Conservation (phyloP, 345 rosid genomes). For the Geranium rotundifolium region DNA sequence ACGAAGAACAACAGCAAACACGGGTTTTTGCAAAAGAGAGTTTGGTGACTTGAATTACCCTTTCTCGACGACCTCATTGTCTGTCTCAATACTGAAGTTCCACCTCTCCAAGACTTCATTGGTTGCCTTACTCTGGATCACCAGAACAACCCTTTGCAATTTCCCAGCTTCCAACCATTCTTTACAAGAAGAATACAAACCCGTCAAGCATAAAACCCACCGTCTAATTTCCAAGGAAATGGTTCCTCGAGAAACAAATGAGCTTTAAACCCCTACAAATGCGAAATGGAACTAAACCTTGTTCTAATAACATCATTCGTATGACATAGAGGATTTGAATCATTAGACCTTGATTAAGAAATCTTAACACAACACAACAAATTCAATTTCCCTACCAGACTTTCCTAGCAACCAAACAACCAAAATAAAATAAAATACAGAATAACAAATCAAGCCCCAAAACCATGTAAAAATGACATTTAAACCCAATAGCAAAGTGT, state of each 20-base stretch:
- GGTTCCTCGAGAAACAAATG: neutral
- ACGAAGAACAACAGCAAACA: neutral
- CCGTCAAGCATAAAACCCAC: neutral
- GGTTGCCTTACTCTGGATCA: constrained; percentile 74
- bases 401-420: too few relatives aligned
- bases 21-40: neutral
- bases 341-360: too few relatives aligned
- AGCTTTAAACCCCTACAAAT: too few relatives aligned
- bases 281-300: too few relatives aligned
- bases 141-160: constrained; percentile 76
- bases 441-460: too few relatives aligned
- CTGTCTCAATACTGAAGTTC: constrained; percentile 82
- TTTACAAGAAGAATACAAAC: constrained; percentile 10
- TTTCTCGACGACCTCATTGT: constrained; percentile 55
- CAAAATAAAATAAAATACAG: too few relatives aligned
- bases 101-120: constrained; percentile 87
- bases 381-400: too few relatives aligned
- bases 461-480: too few relatives aligned
- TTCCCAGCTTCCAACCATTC: constrained; percentile 93
- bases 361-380: too few relatives aligned
- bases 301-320: too few relatives aligned
- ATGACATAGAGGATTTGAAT: too few relatives aligned
- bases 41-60: constrained; percentile 27
- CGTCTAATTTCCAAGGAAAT: neutral
- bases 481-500: too few relatives aligned